These are phyloP conservation scores for Hura crepitans DNA, from an alignment of 441 rosid genomes.

Conservation along the genomic window DNA sequence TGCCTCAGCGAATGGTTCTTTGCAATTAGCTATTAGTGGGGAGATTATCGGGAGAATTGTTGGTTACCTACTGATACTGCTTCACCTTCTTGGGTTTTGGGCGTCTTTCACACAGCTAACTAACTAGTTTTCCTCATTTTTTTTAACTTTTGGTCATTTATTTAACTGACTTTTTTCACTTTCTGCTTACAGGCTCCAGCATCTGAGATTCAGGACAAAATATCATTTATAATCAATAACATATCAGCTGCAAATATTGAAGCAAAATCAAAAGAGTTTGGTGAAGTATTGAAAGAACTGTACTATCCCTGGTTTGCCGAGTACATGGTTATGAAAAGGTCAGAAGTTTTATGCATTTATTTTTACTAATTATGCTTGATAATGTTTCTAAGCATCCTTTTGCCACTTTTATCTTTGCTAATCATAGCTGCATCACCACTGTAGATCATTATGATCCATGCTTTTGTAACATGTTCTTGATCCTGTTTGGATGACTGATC, in stretches of 20 bases:
- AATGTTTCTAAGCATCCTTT: background rate
- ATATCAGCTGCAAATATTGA: slow-evolving; percentile 79
- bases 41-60: no score
- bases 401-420: background rate
- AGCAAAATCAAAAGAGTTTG: slow-evolving; percentile 77
- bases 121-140: background rate
- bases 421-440: background rate
- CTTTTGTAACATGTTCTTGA: background rate
- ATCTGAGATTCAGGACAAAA: slow-evolving; percentile 82
- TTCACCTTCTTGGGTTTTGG: background rate
- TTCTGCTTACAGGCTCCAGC: slow-evolving; percentile 66
- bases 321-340: slow-evolving; percentile 99
- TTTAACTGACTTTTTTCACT: slow-evolving; percentile 4
- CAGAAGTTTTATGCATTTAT: slow-evolving; percentile 1
- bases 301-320: slow-evolving; percentile 95
- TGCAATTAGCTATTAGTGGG: background rate
- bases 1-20: background rate
- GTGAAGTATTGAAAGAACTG: slow-evolving; percentile 79
- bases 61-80: background rate
- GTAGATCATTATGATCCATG: background rate
- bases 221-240: slow-evolving; percentile 88
- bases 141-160: background rate
- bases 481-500: background rate
- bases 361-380: background rate
- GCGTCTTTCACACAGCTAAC: background rate